Conservation (phyloP, 306 rosid species). For the Corylus heterophylla region DNA sequence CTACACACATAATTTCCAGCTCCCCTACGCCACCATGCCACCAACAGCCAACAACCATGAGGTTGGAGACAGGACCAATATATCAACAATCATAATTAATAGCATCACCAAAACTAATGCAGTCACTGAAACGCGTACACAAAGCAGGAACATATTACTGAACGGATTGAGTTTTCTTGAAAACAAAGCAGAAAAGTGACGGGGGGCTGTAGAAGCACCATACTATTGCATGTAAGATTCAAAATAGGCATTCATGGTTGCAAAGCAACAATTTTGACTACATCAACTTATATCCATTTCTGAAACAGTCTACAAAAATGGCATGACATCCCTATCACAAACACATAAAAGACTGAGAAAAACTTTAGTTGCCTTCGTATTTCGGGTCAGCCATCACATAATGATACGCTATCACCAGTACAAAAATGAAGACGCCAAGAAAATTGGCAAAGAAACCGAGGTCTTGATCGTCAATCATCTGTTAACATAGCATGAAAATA, state of each 20-base stretch:
- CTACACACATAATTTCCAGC: not conserved
- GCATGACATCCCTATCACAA: constrained; percentile 22
- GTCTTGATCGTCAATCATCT: constrained; percentile 90
- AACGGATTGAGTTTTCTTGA: not conserved
- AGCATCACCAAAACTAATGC: not conserved
- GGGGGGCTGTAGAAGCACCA: not conserved
- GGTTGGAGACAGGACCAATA: not conserved
- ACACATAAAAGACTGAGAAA: not conserved
- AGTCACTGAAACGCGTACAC: not conserved
- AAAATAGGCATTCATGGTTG: not conserved
- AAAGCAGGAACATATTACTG: not conserved
- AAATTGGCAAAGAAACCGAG: constrained; percentile 93
- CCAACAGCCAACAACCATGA: not conserved
- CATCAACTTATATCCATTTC: constrained; percentile 30
- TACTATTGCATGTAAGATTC: not conserved
- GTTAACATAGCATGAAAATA: constrained; percentile 22
- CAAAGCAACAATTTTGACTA: constrained; percentile 23
- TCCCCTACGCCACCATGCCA: not conserved
- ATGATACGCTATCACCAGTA: constrained; percentile 81
- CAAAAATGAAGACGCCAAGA: constrained; percentile 81
- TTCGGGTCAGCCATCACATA: constrained; percentile 90
- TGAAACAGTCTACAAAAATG: constrained; percentile 36
- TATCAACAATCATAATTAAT: not conserved
- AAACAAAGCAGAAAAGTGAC: not conserved
- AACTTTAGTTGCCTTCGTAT: constrained; percentile 63